Base-by-base conservation (phyloP, 495 filamentous ascomycete genomes). In the Corynascus novoguineensis region DNA sequence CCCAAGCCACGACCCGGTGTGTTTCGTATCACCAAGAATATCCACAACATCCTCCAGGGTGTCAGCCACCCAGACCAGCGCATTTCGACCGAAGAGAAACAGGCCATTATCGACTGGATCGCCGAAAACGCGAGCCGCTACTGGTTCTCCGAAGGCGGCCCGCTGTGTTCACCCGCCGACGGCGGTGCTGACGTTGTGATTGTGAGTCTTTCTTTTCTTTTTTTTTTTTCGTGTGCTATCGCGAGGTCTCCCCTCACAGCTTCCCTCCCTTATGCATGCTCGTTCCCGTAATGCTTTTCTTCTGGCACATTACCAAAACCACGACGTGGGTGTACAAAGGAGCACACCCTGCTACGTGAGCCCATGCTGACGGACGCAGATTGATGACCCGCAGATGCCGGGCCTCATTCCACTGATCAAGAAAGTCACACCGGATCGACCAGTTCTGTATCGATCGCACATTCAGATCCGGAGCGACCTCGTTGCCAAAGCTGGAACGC, bases 41-140 rank as follows among this genome's bases (percentile, higher is more conserved):
- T 90, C 61, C 90, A 96, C 78, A 96, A 96, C 66, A 93, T 93
- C 63, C 83, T 96, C 3, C 90, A 96, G 74, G 90, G 90, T 19
- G 88, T 92, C 24, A 81, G 83, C 29, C 71, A 77, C 25, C 81
- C 82, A 0, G 75, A 78, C 1, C 80, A 87, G 50, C 80, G 83
- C 10, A 74, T 93, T 17, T 80, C 74, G 4, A 58, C 69, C 9
- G 79, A 86, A 6, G 81, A 89, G 52, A 82, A 83, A 60, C 68
- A 75, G 28, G 67, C 74, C 10, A 76, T 93, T 31, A 75, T 73
- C 9, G 82, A 86, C 17, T 96, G 90, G 90, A 84, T 89, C 55
- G 72, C 77, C n/a, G 81, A 86, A 19, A 93, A 92, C 66, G 86
- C 88, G 1, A 77, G 81, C 28, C 75, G 87, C 29, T 92, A 89